These are phyloP conservation scores for Hypsizygus ulmarius DNA, from an alignment of 1,284 basidiomycete species.

Conservation along the genomic window DNA sequence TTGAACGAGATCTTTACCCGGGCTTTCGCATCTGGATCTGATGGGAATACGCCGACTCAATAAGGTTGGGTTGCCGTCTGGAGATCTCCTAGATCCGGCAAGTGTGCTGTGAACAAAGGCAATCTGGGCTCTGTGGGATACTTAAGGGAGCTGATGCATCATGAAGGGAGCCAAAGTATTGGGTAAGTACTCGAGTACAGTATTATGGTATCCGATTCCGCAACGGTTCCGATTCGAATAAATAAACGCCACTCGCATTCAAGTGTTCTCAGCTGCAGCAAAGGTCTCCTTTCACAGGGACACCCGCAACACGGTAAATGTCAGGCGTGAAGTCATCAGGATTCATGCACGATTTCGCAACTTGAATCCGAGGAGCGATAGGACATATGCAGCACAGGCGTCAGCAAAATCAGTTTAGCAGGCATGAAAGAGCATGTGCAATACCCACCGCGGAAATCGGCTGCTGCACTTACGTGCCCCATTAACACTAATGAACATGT, in stretches of 20 bases:
- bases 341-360: conserved; percentile 44
- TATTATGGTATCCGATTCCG: neutral
- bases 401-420: neutral
- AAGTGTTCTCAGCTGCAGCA: neutral
- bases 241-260: too few relatives aligned
- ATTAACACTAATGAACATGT: conserved; percentile 45
- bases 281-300: conserved; percentile 17
- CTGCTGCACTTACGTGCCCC: conserved; percentile 46
- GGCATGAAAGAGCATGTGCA: conserved; percentile 19
- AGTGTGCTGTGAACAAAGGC: conserved; percentile 6
- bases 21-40: conserved; percentile 8
- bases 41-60: conserved; percentile 1
- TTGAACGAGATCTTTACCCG: neutral
- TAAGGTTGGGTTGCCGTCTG: conserved; percentile 6
- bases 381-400: conserved; percentile 31
- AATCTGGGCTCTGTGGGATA: conserved; percentile 5
- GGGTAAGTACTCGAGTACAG: too few relatives aligned
- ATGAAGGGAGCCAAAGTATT: neutral
- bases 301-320: conserved; percentile 41
- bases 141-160: neutral
- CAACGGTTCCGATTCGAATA: too few relatives aligned
- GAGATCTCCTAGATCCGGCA: conserved; percentile 10
- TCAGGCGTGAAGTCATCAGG: conserved; percentile 40
- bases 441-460: conserved; percentile 50
- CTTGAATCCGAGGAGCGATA: conserved; percentile 41